Percentiles rank a stretch among this genome's conserved stretches.
These are phyloP conservation scores for Paracamarosporium sp. DNA, from an alignment of 2,329 filamentous ascomycete species.

Conservation along the genomic window DNA sequence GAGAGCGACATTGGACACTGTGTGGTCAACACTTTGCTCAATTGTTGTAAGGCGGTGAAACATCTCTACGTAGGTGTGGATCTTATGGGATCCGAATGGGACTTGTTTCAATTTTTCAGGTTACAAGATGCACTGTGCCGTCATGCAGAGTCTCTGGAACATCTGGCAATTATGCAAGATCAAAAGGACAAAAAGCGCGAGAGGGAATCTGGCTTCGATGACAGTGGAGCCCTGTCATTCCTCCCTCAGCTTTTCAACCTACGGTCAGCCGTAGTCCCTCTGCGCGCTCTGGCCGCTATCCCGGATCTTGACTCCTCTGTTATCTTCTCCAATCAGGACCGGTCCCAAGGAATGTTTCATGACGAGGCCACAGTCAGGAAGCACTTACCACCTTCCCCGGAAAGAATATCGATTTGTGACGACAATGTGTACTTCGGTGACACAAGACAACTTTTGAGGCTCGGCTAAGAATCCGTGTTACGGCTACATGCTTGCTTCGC, in stretches of 20 bases:
- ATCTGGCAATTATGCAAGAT: not conserved
- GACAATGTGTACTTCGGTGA: conserved; percentile 4
- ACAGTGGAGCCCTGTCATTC: not conserved
- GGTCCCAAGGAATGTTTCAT: not conserved
- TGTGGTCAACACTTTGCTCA: not conserved
- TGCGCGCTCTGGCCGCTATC: not conserved
- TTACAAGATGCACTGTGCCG: conserved; percentile 7
- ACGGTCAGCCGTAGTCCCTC: not conserved
- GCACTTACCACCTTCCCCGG: not conserved
- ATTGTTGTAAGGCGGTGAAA: conserved; percentile 1
- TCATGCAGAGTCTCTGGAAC: conserved; percentile 1
- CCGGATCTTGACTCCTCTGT: not conserved
- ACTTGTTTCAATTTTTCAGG: not conserved
- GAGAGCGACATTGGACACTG: not conserved
- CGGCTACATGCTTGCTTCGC: not conserved
- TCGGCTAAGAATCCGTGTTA: conserved; percentile 1
- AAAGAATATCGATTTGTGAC: conserved; percentile 1
- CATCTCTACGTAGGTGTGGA: not conserved
- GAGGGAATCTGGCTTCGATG: not conserved
- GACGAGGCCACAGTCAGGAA: not conserved
- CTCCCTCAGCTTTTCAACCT: not conserved
- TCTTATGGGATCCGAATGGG: not conserved
- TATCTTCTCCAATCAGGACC: not conserved
- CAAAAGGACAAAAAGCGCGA: not conserved
- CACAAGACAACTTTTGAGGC: not conserved